Percentiles rank a stretch among this genome's conserved stretches.
Conservation (phyloP, 148 eudicot species). For the Fagopyrum tataricum region DNA sequence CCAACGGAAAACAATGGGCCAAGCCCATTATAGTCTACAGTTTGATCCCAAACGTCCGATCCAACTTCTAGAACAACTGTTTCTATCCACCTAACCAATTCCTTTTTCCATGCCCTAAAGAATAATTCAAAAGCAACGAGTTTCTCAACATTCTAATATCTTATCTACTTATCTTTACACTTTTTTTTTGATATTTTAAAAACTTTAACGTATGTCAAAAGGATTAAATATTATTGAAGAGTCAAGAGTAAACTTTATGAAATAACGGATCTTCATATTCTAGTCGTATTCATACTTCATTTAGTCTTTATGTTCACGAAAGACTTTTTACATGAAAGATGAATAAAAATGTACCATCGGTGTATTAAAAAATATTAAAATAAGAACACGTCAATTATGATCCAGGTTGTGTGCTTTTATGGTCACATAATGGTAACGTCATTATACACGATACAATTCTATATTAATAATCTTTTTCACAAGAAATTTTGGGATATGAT, state of each 20-base stretch:
- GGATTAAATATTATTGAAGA: neutral
- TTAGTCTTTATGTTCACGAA: neutral
- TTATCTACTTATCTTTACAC: neutral
- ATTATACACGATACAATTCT: neutral
- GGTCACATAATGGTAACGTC: neutral
- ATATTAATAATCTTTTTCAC: neutral
- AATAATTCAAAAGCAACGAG: neutral
- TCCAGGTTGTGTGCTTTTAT: conserved; percentile 8
- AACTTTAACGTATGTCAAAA: neutral
- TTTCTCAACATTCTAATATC: neutral
- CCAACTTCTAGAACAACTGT: neutral
- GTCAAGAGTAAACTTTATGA: neutral
- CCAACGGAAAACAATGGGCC: neutral
- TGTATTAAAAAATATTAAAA: too few species aligned
- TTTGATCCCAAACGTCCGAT: neutral
- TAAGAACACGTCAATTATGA: neutral
- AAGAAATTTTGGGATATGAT: neutral
- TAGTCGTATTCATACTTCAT: neutral
- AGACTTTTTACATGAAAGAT: neutral
- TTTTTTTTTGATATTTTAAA: neutral
- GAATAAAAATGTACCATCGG: neutral
- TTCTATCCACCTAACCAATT: neutral
- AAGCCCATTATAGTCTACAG: neutral
- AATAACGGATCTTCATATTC: neutral
- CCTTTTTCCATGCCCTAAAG: neutral